Conservation (phyloP, 352 stramenopile species). For the Pythium diclinum region DNA sequence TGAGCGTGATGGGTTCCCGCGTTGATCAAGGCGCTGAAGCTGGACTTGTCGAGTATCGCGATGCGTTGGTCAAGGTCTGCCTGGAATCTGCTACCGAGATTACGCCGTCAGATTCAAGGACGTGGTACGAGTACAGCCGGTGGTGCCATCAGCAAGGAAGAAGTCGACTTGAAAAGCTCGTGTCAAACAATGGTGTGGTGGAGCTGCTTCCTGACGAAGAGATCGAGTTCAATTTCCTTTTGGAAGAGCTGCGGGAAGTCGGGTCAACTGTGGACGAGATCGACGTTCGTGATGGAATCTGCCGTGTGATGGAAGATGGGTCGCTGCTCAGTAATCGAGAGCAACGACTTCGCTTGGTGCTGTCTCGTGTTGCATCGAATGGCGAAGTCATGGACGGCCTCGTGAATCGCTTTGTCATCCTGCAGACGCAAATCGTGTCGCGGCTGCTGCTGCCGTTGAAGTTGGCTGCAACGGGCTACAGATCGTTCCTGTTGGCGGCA, state of each 20-base stretch:
- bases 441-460: slow-evolving; percentile 19
- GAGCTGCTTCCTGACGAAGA: slow-evolving; percentile 48
- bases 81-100: slow-evolving; percentile 34
- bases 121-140: slow-evolving; percentile 63
- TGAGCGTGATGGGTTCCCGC: slow-evolving; percentile 20
- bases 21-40: background rate
- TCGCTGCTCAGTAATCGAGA: slow-evolving; percentile 35
- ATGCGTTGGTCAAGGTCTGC: slow-evolving; percentile 24
- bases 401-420: slow-evolving; percentile 11
- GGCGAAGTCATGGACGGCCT: slow-evolving; percentile 21
- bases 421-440: slow-evolving; percentile 15
- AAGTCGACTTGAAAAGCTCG: slow-evolving; percentile 38
- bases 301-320: slow-evolving; percentile 51
- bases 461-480: slow-evolving; percentile 21
- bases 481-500: slow-evolving; percentile 14
- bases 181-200: slow-evolving; percentile 46
- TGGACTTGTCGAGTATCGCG: slow-evolving; percentile 18
- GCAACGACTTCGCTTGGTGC: slow-evolving; percentile 32
- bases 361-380: slow-evolving; percentile 12
- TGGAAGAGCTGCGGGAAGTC: slow-evolving; percentile 37
- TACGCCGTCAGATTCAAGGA: slow-evolving; percentile 35
- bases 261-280: slow-evolving; percentile 29
- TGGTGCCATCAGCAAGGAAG: slow-evolving; percentile 68
- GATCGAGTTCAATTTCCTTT: slow-evolving; percentile 30
- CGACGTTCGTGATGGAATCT: slow-evolving; percentile 40